phyloP scores from a whole-genome alignment of 768 basidiomycete genomes.

The Suillus tomentosus region DNA sequence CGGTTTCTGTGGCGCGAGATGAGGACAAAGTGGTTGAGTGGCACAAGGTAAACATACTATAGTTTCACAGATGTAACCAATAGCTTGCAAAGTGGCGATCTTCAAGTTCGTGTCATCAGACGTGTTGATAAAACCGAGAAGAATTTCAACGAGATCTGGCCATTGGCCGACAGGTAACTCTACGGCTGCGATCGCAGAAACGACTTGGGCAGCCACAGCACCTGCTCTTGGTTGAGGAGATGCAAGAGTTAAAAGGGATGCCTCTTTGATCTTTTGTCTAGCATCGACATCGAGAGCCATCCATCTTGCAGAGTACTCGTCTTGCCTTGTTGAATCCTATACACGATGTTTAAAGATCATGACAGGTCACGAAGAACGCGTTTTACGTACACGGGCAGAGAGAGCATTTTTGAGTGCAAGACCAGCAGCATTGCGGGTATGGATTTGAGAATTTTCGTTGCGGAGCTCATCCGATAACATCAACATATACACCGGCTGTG shows the following conservation, averaged over 20 bases:
- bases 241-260: constrained; percentile 79
- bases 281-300: constrained; percentile 67
- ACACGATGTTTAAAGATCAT: constrained; percentile 22
- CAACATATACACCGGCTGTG: constrained; percentile 88
- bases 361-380: constrained; percentile 22
- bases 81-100: constrained; percentile 89
- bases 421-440: constrained; percentile 94
- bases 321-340: constrained; percentile 76
- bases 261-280: constrained; percentile 84
- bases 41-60: constrained; percentile 64
- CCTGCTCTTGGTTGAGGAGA: constrained; percentile 75
- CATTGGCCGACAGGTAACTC: constrained; percentile 89
- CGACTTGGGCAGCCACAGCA: constrained; percentile 88
- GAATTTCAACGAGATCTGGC: constrained; percentile 85
- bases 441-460: constrained; percentile 66
- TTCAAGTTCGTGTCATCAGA: constrained; percentile 68
- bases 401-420: constrained; percentile 96
- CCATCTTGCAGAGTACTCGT: constrained; percentile 81
- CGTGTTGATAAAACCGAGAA: constrained; percentile 86
- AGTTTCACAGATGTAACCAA: constrained; percentile 96
- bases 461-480: constrained; percentile 86
- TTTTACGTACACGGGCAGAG: constrained; percentile 75
- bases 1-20: constrained; percentile 65
- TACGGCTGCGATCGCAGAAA: constrained; percentile 91
- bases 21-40: constrained; percentile 14